Conservation (phyloP, 805 yeast species). For the Myxozyma melibiosi region DNA sequence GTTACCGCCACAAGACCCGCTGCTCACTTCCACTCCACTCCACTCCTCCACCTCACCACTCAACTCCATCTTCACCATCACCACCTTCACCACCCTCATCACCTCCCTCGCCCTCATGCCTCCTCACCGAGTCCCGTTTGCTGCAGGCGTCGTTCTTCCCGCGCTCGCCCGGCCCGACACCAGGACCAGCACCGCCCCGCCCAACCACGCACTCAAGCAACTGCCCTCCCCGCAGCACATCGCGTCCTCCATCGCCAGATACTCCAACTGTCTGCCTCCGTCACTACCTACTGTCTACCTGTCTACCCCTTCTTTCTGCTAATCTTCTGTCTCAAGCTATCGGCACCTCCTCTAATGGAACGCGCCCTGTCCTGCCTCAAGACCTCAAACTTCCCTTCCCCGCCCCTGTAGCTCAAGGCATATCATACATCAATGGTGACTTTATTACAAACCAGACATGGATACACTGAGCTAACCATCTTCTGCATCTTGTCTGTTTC, state of each 20-base stretch:
- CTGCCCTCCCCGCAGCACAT: background rate
- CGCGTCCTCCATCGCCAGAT: background rate
- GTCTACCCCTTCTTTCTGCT: too few relatives aligned
- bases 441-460: too few relatives aligned
- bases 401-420: background rate
- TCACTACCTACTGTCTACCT: too few relatives aligned
- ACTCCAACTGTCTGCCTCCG: background rate
- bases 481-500: background rate
- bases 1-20: too few relatives aligned
- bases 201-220: background rate
- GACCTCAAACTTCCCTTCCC: too few relatives aligned
- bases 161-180: background rate
- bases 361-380: background rate
- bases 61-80: too few relatives aligned
- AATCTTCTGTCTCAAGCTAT: too few relatives aligned
- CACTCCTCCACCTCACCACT: too few relatives aligned
- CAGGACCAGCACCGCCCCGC: background rate
- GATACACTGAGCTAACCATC: background rate
- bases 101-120: too few relatives aligned
- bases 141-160: background rate
- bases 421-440: background rate
- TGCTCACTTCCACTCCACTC: too few relatives aligned
- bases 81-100: too few relatives aligned
- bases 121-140: background rate
- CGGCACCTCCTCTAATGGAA: background rate